Base-by-base conservation (phyloP, 305 asterid genomes). In the Plantago lanceolata region DNA sequence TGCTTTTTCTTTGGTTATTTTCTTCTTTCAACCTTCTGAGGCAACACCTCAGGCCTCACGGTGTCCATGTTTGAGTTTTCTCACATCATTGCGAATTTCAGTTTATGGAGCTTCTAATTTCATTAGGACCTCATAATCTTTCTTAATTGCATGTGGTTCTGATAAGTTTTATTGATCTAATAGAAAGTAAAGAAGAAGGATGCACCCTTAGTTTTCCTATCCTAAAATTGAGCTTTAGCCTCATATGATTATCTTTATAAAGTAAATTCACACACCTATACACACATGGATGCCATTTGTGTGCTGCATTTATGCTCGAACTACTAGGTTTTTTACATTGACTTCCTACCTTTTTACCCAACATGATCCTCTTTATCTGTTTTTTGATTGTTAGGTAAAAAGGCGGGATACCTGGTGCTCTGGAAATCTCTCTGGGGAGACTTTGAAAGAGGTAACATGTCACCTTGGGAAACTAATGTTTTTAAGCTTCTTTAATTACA, bases 321-420 rank as follows among this genome's bases (percentile, higher is more conserved):
- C 8, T 17, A 18, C 55, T 19, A 35, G 12, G 2, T 14, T 19
- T 59, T 33, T 35, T 18, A 19, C 31, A 3, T 24, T 57, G 51
- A 35, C 21, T 19, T 35, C 71, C 53, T 57, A 61, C 8, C 54
- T 64, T 59, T 57, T 61, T 56, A 58, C 68, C 60, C 19, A 47
- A 29, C 29, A 55, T 37, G 63, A n/a, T 56, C 69, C 43, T 67
- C 68, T 68, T 8, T 67, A 33, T 69, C 45, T 74, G 51, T 69
- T 71, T 54, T 54, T 69, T 16, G 57, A 19, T 19, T 73, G 68
- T 68, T 59, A 93, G 98, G 94, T 71, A 19, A 93, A 93, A 77
- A 75, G 98, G 73, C 97, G 98, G 61, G 90, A 84, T 76, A 93
- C 98, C 29, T 93, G 98, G 97, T 87, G 97, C 86, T 95, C 97